These are phyloP conservation scores for Coelastrella sp. DNA, from an alignment of 139 green algal genomes.

Conservation along the genomic window DNA sequence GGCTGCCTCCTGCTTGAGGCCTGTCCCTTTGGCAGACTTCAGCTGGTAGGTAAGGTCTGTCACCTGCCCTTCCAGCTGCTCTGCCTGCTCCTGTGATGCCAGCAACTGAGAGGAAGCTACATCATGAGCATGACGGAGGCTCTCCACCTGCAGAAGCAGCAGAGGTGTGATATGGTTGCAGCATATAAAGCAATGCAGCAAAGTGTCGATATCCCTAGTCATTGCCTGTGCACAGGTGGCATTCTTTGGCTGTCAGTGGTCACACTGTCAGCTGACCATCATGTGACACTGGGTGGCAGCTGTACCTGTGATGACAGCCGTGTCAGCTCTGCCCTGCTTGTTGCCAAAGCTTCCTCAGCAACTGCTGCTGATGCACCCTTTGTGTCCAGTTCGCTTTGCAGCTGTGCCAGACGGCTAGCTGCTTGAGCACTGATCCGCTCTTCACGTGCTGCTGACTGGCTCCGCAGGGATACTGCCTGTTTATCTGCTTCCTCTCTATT, in stretches of 20 bases:
- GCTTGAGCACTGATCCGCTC: conserved; percentile 19
- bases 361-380: not conserved
- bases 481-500: conserved; percentile 19
- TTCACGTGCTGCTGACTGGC: conserved; percentile 21
- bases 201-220: not conserved
- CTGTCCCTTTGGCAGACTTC: not conserved
- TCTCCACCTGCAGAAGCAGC: not conserved
- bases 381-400: conserved; percentile 37
- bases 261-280: not conserved
- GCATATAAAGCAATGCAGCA: not conserved
- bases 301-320: not conserved
- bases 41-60: not conserved
- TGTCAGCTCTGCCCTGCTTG: not conserved
- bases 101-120: not conserved
- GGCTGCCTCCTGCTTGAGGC: conserved; percentile 1
- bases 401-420: conserved; percentile 1
- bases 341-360: conserved; percentile 10
- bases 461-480: not conserved
- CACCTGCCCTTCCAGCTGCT: conserved; percentile 20
- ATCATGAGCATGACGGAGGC: conserved; percentile 1
- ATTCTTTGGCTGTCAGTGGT: not conserved
- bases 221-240: too few species aligned
- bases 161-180: not conserved
- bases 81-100: not conserved
- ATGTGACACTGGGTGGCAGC: not conserved